Evolutionary conservation across 441 rosid species (phyloP).

Genomic region (Bocquillonia castaneifolia): DNA sequence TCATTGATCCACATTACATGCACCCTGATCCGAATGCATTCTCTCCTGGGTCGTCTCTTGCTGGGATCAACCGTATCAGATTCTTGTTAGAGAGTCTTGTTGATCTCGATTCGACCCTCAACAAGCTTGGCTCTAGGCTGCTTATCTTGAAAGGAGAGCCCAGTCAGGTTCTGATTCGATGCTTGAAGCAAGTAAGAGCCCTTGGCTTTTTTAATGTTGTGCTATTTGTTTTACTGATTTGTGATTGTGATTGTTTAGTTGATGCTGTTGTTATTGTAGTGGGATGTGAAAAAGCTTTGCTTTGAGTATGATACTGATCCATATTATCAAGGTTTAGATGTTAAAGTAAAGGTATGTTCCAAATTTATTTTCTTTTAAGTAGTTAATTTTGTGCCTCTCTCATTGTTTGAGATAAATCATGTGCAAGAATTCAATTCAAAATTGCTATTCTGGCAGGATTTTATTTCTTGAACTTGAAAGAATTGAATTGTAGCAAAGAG

Average conservation of each 20-base stretch:
- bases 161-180: constrained; percentile 51
- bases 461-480: neutral
- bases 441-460: neutral
- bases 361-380: neutral
- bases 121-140: constrained; percentile 69
- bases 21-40: constrained; percentile 57
- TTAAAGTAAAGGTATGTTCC: constrained; percentile 54
- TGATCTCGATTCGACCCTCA: constrained; percentile 69
- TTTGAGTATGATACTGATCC: constrained; percentile 86
- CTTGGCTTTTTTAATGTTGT: neutral
- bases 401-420: neutral
- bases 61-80: constrained; percentile 77
- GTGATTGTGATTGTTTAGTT: neutral
- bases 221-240: neutral
- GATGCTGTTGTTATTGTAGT: constrained; percentile 37
- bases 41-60: constrained; percentile 70
- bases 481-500: too few species aligned
- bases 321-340: constrained; percentile 71
- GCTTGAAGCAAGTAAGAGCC: constrained; percentile 62
- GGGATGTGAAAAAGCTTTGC: constrained; percentile 76
- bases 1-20: constrained; percentile 91
- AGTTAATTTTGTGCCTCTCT: neutral
- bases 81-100: constrained; percentile 84
- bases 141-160: constrained; percentile 77
- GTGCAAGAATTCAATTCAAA: neutral